Evolutionary conservation across 495 filamentous ascomycete genomes (phyloP).

Genomic region (Annulohypoxylon stygium): DNA sequence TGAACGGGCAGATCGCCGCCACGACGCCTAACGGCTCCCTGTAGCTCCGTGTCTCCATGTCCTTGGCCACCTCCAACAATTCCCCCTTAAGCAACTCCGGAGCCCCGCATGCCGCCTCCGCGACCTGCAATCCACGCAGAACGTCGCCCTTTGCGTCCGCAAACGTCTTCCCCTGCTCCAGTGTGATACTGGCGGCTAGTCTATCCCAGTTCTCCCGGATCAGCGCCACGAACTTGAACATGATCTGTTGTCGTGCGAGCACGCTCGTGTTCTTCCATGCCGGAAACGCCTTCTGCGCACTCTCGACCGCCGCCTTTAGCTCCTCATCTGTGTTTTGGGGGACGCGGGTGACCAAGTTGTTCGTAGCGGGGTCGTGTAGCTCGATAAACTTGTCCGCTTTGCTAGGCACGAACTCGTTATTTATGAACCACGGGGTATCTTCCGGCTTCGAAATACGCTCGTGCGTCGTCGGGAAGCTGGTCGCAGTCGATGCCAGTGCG

Average conservation of each 20-base stretch:
- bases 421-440: slow-evolving; percentile 90
- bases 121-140: slow-evolving; percentile 93
- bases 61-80: slow-evolving; percentile 95
- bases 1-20: slow-evolving; percentile 98
- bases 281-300: slow-evolving; percentile 90
- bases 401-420: slow-evolving; percentile 89
- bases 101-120: slow-evolving; percentile 94
- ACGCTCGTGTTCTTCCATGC: slow-evolving; percentile 87
- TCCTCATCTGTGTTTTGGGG: slow-evolving; percentile 94
- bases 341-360: slow-evolving; percentile 97
- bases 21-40: slow-evolving; percentile 93
- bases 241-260: slow-evolving; percentile 90
- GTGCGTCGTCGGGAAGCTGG: slow-evolving; percentile 85
- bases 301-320: slow-evolving; percentile 86
- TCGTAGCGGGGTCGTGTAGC: slow-evolving; percentile 94
- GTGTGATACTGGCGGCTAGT: slow-evolving; percentile 92
- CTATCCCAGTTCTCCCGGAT: slow-evolving; percentile 97
- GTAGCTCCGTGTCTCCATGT: slow-evolving; percentile 98
- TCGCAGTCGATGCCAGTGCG: slow-evolving; percentile 71
- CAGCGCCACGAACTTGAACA: slow-evolving; percentile 94
- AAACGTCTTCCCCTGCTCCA: slow-evolving; percentile 99
- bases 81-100: slow-evolving; percentile 94
- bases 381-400: slow-evolving; percentile 87
- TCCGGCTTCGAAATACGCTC: slow-evolving; percentile 77
- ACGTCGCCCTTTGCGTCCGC: slow-evolving; percentile 96